phyloP scores from a whole-genome alignment of 768 basidiomycete genomes.

The Amanita rubescens region DNA sequence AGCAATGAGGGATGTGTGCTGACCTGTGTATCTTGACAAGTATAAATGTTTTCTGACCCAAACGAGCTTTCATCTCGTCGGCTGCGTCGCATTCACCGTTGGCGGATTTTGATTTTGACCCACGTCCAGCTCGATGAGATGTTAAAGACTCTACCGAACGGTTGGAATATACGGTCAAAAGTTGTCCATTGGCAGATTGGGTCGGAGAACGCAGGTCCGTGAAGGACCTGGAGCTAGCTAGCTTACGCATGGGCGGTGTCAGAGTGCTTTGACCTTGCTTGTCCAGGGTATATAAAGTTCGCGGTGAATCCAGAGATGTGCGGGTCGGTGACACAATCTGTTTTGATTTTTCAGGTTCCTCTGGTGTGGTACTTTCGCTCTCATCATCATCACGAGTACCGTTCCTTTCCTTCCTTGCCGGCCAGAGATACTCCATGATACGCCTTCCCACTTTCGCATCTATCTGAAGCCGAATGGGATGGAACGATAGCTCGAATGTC shows the following conservation, averaged over 20 bases:
- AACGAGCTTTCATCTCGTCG: constrained; percentile 76
- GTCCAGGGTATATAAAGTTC: constrained; percentile 21
- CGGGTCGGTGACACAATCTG: constrained; percentile 16
- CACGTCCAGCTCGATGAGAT: neutral
- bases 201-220: constrained; percentile 47
- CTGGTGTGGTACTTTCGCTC: constrained; percentile 6
- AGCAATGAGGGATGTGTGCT: constrained; percentile 12
- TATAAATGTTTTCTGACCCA: constrained; percentile 78
- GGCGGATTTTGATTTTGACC: neutral
- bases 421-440: constrained; percentile 89
- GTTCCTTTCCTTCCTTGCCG: constrained; percentile 42
- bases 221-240: constrained; percentile 61
- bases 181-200: neutral
- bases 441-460: constrained; percentile 75
- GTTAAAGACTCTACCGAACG: constrained; percentile 1
- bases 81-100: constrained; percentile 47
- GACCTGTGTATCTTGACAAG: constrained; percentile 69
- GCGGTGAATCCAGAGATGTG: constrained; percentile 47
- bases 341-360: constrained; percentile 10
- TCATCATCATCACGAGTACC: constrained; percentile 18
- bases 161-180: constrained; percentile 16
- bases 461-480: constrained; percentile 81
- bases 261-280: constrained; percentile 12
- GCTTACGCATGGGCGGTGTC: constrained; percentile 38
- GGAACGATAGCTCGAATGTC: constrained; percentile 70